Base-by-base conservation (phyloP, 2,329 filamentous ascomycete genomes). In the Clarireedia monteithiana region DNA sequence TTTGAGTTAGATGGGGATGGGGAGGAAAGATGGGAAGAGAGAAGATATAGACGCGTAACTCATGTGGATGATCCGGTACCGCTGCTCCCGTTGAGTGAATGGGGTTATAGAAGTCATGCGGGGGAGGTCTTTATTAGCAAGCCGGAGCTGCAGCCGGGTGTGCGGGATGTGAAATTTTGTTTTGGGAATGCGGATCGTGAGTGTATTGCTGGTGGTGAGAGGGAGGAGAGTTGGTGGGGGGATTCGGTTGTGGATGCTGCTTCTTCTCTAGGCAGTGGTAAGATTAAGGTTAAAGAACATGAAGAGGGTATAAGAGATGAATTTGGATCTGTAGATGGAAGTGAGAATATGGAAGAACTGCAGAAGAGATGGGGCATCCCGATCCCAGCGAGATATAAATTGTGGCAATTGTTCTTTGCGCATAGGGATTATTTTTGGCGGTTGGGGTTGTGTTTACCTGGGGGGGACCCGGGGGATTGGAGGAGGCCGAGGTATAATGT, bases 371-470 rank as follows among this genome's bases (percentile, higher is more conserved):
- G 67, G 64, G 61, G 61, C 7, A 26, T 67, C 10, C 60, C 64
- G 0, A 63, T 68, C 38, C 62, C 64, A 68, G 79, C 62, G 66
- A 70, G 80, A 71, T 70, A 91, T 64, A 88, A 86, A 70, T 79
- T 95, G n/a, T 96, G 92, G 90, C 84, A 96, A 72, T 74, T 96
- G 6, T 86, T 97, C 67, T 95, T 95, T 71, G 88, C 91, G 1
- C 94, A 99, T 73, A 77, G 94, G 40, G 94, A 99, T 73, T 99
- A 99, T 71, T 97, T 99, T 72, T 95, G 90, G 89, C 80, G 94
- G 56, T 71, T 99, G 53, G 94, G 94, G 0, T 74, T 97, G 34
- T 99, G 94, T 72, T 77, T 96, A 2, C 91, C 92, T 0, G 87
- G 87, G 12, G 88, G 88, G 12, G 85, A 87, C 68, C 84, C 85